These are phyloP conservation scores for Zanthoxylum bungeanum DNA, from an alignment of 345 rosid genomes.

Conservation along the genomic window DNA sequence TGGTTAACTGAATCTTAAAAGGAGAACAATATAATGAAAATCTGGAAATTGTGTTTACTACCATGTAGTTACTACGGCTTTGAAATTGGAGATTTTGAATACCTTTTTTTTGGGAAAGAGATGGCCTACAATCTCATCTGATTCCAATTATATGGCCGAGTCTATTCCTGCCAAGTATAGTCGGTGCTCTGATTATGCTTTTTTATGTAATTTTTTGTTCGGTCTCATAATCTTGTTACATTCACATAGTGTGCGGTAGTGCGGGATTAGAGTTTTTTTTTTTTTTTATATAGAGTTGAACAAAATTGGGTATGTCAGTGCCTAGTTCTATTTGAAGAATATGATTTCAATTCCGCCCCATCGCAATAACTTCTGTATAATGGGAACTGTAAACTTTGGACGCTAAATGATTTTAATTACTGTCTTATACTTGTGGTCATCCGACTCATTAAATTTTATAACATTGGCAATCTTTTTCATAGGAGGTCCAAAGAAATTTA, in stretches of 20 bases:
- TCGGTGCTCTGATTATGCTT: neutral
- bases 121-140: neutral
- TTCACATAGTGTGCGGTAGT: neutral
- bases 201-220: neutral
- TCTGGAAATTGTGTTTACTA: neutral
- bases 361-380: neutral
- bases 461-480: neutral
- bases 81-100: neutral
- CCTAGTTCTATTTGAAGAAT: neutral
- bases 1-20: neutral
- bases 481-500: neutral
- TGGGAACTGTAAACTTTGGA: neutral
- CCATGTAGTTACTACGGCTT: neutral
- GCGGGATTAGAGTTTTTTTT: neutral
- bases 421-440: neutral
- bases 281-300: neutral
- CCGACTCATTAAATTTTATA: neutral
- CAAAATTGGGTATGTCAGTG: neutral
- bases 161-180: neutral
- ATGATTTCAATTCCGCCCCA: neutral
- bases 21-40: neutral
- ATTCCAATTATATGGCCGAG: neutral
- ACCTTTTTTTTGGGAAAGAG: neutral
- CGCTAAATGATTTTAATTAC: neutral
- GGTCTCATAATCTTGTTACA: neutral